These are phyloP conservation scores for Penicillium sumatraense DNA, from an alignment of 2,329 filamentous ascomycete genomes.

Conservation along the genomic window DNA sequence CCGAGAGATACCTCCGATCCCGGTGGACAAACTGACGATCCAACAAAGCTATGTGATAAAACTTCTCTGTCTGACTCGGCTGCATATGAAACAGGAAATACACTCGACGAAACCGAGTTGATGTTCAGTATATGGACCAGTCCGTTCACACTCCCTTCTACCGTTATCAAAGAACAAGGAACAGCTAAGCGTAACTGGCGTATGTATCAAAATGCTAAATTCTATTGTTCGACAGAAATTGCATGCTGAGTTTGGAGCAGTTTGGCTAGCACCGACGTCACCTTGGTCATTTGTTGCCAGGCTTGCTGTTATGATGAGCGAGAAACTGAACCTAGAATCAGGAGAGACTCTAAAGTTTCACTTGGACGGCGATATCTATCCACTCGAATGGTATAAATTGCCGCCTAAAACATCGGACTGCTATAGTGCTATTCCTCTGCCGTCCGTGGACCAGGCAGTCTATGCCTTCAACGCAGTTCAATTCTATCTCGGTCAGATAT, in stretches of 20 bases:
- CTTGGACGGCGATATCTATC: conserved; percentile 11
- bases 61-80: neutral
- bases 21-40: neutral
- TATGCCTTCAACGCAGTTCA: conserved; percentile 23
- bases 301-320: conserved; percentile 18
- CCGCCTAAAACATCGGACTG: neutral
- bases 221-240: too few species aligned
- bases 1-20: neutral
- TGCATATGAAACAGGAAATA: neutral
- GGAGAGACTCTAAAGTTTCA: neutral
- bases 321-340: conserved; percentile 13
- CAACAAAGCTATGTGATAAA: neutral
- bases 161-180: conserved; percentile 7
- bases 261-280: conserved; percentile 17
- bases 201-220: too few species aligned
- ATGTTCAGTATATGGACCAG: conserved; percentile 16
- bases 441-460: conserved; percentile 21
- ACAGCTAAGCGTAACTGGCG: conserved; percentile 12
- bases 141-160: conserved; percentile 15
- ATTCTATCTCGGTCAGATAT: conserved; percentile 22
- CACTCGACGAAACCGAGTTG: neutral
- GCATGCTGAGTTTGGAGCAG: neutral
- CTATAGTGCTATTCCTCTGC: conserved; percentile 12
- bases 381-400: conserved; percentile 5
- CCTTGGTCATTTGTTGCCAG: conserved; percentile 16